phyloP scores from a whole-genome alignment of 202 grass and related monocot genomes.

The Hordeum pubiflorum region DNA sequence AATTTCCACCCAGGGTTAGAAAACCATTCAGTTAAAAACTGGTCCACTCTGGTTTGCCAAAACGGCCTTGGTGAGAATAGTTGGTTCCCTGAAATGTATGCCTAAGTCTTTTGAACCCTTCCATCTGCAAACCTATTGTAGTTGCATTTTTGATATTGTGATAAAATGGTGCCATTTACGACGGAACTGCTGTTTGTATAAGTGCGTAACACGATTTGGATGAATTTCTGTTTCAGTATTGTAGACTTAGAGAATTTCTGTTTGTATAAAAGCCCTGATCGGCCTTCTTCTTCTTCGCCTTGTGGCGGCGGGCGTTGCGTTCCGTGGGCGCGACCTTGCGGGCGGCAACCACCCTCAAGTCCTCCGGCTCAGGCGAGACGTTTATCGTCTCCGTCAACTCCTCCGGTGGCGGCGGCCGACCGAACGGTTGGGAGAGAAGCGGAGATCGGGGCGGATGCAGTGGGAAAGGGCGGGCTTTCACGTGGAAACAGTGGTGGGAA shows the following conservation, averaged over 20 bases:
- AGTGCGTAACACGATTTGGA: not conserved
- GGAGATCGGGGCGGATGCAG: no score
- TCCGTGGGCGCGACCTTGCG: no score
- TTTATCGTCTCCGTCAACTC: no score
- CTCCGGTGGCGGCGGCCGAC: no score
- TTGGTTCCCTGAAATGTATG: not conserved
- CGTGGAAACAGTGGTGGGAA: no score
- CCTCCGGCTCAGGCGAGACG: no score
- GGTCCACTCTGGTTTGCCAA: not conserved
- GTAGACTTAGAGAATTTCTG: not conserved
- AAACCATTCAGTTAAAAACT: not conserved
- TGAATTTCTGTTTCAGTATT: not conserved
- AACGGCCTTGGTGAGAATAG: not conserved
- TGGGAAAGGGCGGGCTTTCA: no score
- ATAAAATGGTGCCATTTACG: not conserved
- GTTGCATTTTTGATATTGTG: not conserved
- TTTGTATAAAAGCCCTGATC: no score
- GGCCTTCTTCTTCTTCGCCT: no score
- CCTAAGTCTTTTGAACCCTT: not conserved
- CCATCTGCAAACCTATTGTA: not conserved
- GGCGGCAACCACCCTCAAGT: no score
- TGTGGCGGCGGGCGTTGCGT: no score
- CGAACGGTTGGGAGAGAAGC: no score
- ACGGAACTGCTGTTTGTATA: not conserved
- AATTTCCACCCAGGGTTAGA: constrained; percentile 4